A percentile compares a stretch with the other conserved stretches of the same genome.
Conservation (phyloP, 768 basidiomycete species). For the Tephrocybe sp. region DNA sequence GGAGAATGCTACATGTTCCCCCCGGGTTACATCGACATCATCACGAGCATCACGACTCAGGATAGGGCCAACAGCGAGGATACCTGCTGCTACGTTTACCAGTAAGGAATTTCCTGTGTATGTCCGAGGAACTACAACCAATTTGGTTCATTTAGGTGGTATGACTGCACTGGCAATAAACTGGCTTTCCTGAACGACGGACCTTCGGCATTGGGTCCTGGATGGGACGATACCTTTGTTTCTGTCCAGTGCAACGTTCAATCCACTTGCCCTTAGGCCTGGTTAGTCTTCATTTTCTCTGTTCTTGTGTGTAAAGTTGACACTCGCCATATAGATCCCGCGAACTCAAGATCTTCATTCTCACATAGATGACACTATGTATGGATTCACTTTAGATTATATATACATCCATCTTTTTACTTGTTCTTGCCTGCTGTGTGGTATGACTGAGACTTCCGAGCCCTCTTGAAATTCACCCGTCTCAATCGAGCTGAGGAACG, state of each 20-base stretch:
- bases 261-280: conserved; percentile 4
- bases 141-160: not conserved
- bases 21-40: conserved; percentile 4
- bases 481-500: too few species aligned
- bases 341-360: too few species aligned
- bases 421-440: too few species aligned
- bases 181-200: conserved; percentile 8
- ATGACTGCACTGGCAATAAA: conserved; percentile 3
- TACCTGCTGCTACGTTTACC: conserved; percentile 5
- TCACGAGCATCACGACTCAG: conserved; percentile 6
- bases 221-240: conserved; percentile 7
- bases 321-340: too few species aligned
- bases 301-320: too few species aligned
- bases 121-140: not conserved
- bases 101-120: not conserved
- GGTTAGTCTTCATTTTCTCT: too few species aligned
- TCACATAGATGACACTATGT: too few species aligned
- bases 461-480: too few species aligned
- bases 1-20: conserved; percentile 9
- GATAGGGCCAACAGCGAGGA: not conserved
- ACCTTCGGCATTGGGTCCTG: conserved; percentile 5
- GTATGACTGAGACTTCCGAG: too few species aligned
- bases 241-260: conserved; percentile 3
- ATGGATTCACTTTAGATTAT: too few species aligned
- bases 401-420: too few species aligned